Evolutionary conservation across 148 eudicot genomes (phyloP), one percentile per base, ranked within the genome.

Genomic region (Linanthus parryae): DNA sequence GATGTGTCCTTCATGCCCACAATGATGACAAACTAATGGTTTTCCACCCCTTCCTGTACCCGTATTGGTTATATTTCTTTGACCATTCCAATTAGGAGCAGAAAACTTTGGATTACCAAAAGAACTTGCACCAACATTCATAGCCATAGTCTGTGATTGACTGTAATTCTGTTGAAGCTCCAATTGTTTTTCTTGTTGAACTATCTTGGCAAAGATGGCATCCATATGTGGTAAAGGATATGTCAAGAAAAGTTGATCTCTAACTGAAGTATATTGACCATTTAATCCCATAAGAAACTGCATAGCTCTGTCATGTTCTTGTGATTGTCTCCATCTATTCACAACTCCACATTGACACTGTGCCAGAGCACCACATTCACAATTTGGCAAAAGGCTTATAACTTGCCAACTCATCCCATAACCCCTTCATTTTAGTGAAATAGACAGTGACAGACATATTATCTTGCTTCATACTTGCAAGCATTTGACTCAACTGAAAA

Each of bases 111-210:
- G 21, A n/a, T n/a, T n/a, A n/a, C n/a, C n/a, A n/a, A n/a, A n/a
- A n/a, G n/a, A n/a, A n/a, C n/a, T n/a, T n/a, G n/a, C n/a, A n/a
- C n/a, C n/a, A n/a, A n/a, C n/a, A n/a, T n/a, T n/a, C 19, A 42
- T 17, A 13, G 16, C 20, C 18, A 16, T 23, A 42, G 3, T 5
- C 35, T 16, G 5, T 13, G 16, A 16, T 16, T 5, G 35, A 31
- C 7, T 31, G 11, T 5, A 11, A 31, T 5, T 31, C 11, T 5
- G 4, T 4, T 17, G 8, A 42, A n/a, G 8, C 16, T 4, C 6
- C 18, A 20, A 16, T 42, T 42, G 20, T 42, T 42, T 42, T 16
- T 42, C 45, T 42, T 42, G 21, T 42, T 42, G 45, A 16, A 16
- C 4, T 7, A 42, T 23, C 10, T 16, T 4, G 10, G 8, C 5